phyloP scores from a whole-genome alignment of 768 basidiomycete species.

The Dioszegia crocea region DNA sequence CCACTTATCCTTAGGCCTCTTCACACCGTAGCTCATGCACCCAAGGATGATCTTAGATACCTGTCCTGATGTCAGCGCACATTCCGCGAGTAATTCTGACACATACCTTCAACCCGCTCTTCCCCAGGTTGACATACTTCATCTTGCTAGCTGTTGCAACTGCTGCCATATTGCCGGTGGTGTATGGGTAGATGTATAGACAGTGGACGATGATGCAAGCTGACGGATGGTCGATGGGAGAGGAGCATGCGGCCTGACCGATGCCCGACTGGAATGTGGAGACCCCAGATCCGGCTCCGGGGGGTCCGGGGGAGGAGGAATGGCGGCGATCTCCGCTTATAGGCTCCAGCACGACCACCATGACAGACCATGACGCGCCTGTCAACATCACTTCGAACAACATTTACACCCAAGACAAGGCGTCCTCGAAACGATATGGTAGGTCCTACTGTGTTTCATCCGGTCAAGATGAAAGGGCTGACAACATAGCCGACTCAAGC shows the following conservation, averaged over 20 bases:
- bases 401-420: too few species aligned
- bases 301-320: background rate
- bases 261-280: background rate
- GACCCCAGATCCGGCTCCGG: background rate
- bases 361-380: too few species aligned
- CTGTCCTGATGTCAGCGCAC: constrained; percentile 6
- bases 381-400: too few species aligned
- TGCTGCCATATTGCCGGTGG: background rate
- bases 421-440: too few species aligned
- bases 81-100: background rate
- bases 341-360: too few species aligned
- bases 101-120: constrained; percentile 34
- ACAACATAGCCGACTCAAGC: constrained; percentile 36
- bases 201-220: background rate
- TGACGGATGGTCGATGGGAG: background rate
- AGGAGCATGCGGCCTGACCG: background rate
- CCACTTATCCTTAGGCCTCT: constrained; percentile 22
- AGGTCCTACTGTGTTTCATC: background rate
- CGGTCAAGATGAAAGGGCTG: background rate
- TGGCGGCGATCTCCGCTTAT: too few species aligned
- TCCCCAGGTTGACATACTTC: constrained; percentile 37
- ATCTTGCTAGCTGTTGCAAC: constrained; percentile 19
- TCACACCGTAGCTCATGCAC: constrained; percentile 39
- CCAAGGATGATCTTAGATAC: constrained; percentile 38
- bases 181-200: background rate